Evolutionary conservation across 2,329 filamentous ascomycete species (phyloP), one percentile per base, ranked within the genome.

Genomic region (Periconia sp.): DNA sequence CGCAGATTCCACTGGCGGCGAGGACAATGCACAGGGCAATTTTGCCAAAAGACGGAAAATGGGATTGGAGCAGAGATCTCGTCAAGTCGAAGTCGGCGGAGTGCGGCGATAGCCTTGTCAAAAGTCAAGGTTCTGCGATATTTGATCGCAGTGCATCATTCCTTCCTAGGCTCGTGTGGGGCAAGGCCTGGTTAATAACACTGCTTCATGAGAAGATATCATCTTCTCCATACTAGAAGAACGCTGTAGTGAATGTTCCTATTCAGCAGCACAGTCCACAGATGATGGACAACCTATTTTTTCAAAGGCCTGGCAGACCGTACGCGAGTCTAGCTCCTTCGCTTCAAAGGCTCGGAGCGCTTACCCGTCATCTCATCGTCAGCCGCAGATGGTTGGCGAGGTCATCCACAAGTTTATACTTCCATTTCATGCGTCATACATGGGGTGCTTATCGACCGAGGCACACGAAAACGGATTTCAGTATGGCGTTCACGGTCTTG

Each of bases 1-100:
- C 9, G 84, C 80, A 52, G 85, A 91, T 65, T 90, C 87, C 19
- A 90, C 88, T 19, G 87, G 85, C 53, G 88, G 89, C 60, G 85
- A 85, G 61, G 88, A 89, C 62, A 85, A 88, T 47, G 57, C 63
- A 17, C 63, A 66, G 45, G 64, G 68, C 15, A 59, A 58, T 47
- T 50, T 64, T 53, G 65, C 66, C 41, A 74, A 74, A 60, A 65
- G 65, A 51, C 65, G 70, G 57, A 70, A 67, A 52, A 56, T 72
- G 51, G 68, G 63, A 56, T 72, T 73, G 59, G 69, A 71, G 57
- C 58, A 67, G 53, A 61, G 67, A 47, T 65, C 69, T 37, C 69
- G 70, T 47, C 66, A 63, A 35, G 69, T 72, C 30, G 69, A 71
- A 61, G 70, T 72, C 19, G 70, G 69, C 45, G 70, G 70, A 41